A percentile compares a stretch with the other conserved stretches of the same genome.
These are phyloP conservation scores for Quercus glauca DNA, from an alignment of 306 rosid genomes.

Conservation along the genomic window DNA sequence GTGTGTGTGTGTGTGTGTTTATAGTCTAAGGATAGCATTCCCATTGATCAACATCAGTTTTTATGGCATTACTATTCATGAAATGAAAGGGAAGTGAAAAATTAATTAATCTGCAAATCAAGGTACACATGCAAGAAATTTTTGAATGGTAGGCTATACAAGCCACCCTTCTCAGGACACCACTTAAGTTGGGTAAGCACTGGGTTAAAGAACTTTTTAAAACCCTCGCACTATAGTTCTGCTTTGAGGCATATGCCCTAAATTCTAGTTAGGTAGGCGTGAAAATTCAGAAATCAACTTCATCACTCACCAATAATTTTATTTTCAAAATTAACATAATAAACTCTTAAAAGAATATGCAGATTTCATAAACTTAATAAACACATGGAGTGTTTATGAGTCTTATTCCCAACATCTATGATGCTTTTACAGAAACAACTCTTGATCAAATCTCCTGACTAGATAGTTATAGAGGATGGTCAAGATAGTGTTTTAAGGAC, in stretches of 20 bases:
- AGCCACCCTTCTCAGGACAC: neutral
- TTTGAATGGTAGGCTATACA: neutral
- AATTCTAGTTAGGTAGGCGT: neutral
- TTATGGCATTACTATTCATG: neutral
- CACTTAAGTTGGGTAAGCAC: neutral
- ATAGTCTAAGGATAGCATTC: neutral
- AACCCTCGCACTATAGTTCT: neutral
- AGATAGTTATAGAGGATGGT: neutral
- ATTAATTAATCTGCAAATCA: neutral
- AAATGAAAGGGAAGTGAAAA: neutral
- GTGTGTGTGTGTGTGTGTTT: no score
- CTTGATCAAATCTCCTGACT: neutral
- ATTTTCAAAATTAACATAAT: neutral
- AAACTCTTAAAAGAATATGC: neutral
- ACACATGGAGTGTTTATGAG: neutral
- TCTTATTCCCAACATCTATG: neutral
- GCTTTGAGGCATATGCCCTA: neutral
- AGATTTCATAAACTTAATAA: neutral
- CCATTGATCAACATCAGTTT: neutral
- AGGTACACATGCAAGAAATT: neutral
- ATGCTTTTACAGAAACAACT: neutral
- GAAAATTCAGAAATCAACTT: neutral
- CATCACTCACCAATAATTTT: neutral
- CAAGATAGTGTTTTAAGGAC: neutral
- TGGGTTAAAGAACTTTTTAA: neutral